Evolutionary conservation across 192 early-diverging fungal genomes (phyloP).

Genomic region (Oehlia diaphana): DNA sequence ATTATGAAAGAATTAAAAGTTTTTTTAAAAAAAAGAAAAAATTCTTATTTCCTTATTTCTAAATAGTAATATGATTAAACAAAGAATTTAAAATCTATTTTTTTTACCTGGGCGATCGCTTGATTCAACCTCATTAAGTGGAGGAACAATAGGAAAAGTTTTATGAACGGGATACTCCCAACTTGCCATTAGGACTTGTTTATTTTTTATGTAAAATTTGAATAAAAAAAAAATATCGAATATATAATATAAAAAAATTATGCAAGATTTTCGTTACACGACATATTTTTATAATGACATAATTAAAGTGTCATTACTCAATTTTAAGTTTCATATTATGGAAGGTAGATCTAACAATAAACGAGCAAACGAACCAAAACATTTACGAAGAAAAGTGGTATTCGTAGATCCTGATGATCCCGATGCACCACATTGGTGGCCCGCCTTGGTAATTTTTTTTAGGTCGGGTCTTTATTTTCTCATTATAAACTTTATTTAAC

Average conservation of each 20-base stretch:
- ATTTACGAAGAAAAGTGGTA: constrained; percentile 40
- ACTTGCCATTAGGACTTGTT: background rate
- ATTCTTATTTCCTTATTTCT: too few relatives aligned
- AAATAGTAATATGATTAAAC: too few relatives aligned
- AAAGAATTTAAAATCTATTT: too few relatives aligned
- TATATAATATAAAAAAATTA: too few relatives aligned
- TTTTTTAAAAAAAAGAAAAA: too few relatives aligned
- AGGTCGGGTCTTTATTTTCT: background rate
- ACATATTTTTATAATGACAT: too few relatives aligned
- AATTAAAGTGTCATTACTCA: too few relatives aligned
- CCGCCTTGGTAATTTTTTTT: constrained; percentile 43
- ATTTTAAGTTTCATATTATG: background rate
- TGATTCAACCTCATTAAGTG: background rate
- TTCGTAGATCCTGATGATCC: constrained; percentile 62
- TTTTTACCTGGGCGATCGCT: too few relatives aligned
- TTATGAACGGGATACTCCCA: background rate
- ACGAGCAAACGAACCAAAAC: constrained; percentile 16
- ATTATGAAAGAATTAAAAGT: too few relatives aligned
- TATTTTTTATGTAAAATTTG: too few relatives aligned
- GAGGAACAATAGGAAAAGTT: background rate
- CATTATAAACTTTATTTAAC: background rate
- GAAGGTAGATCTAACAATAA: background rate
- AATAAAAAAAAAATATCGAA: too few relatives aligned
- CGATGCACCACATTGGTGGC: constrained; percentile 57
- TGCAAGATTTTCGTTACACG: too few relatives aligned